Base-by-base conservation (phyloP, 108 stramenopile species). In the Fragilariopsis cylindrus region DNA sequence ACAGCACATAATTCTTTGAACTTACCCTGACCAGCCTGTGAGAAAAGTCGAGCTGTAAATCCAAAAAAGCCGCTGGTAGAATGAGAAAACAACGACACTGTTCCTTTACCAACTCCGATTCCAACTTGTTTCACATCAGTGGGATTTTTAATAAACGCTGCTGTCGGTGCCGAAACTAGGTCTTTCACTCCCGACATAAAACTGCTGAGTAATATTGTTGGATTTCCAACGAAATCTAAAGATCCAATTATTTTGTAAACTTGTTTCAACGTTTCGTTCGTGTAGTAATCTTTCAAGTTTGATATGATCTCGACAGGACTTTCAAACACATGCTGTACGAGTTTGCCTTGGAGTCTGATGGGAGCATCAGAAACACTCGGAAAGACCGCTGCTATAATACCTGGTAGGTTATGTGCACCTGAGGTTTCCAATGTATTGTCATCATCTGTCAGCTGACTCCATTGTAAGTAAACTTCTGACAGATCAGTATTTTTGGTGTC, bases 171-270 rank as follows among this genome's bases (percentile, higher is more conserved):
- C 65, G 94, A 82, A 47, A 98, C 88, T 41, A 98, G 96, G 72
- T 98, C 98, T 41, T 88, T 82, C 19, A 97, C 91, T 9, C 98
- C 98, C 60, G 92, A 88, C 16, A 89, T 79, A 57, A 98, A 83
- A 7, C 88, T 91, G 45, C 81, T 97, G 54, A 97, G 71, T 4
- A 96, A 75, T 68, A 93, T 95, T 5, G 92, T 87, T 3, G 98
- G 98, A 63, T 97, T 97, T 1, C 98, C 97, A 65, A 98, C 87
- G 74, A 98, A 92, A 74, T 98, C 98, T 21, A 97, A 71, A 11
- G 95, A 95, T 7, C 97, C 98, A 11, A 97, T 84, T 56, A 98
- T 94, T 70, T 96, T 97, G 78, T 97, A 97, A 48, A 98, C 84
- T 80, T 98, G 98, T 66, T 83, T 84, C 76, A 98, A 73, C 9